Evolutionary conservation across 2,329 filamentous ascomycete species (phyloP).

Genomic region (Sporothrix brunneoviolacea): DNA sequence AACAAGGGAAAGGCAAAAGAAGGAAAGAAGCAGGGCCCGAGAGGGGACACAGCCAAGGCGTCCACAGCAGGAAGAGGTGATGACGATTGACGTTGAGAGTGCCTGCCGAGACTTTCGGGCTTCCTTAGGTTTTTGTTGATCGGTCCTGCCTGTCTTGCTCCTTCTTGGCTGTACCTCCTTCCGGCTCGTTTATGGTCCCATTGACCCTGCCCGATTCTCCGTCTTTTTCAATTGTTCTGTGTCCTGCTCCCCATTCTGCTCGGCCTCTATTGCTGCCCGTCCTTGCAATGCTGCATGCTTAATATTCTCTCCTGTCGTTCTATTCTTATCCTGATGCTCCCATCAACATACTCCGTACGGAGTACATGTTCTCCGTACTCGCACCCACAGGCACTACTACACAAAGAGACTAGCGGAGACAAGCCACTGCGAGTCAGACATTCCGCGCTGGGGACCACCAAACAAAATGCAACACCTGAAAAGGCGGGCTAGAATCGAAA

Average conservation of each 20-base stretch:
- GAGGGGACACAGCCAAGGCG: neutral
- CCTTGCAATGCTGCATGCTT: neutral
- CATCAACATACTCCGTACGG: too few species aligned
- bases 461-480: neutral
- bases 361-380: too few species aligned
- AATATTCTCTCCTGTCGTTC: neutral
- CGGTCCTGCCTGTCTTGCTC: neutral
- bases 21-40: neutral
- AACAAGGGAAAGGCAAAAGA: slow-evolving; percentile 5
- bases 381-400: neutral
- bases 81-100: neutral
- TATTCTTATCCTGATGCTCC: too few species aligned
- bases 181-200: too few species aligned
- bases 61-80: neutral
- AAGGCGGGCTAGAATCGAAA: neutral
- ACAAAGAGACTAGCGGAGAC: neutral
- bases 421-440: neutral
- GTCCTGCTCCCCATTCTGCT: neutral
- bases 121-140: slow-evolving; percentile 2
- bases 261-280: neutral
- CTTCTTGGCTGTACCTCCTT: too few species aligned
- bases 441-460: too few species aligned
- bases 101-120: slow-evolving; percentile 9
- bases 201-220: too few species aligned
- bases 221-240: too few species aligned